These are phyloP conservation scores for Schizochytrium sp. DNA, from an alignment of 108 stramenopile genomes.

Conservation along the genomic window DNA sequence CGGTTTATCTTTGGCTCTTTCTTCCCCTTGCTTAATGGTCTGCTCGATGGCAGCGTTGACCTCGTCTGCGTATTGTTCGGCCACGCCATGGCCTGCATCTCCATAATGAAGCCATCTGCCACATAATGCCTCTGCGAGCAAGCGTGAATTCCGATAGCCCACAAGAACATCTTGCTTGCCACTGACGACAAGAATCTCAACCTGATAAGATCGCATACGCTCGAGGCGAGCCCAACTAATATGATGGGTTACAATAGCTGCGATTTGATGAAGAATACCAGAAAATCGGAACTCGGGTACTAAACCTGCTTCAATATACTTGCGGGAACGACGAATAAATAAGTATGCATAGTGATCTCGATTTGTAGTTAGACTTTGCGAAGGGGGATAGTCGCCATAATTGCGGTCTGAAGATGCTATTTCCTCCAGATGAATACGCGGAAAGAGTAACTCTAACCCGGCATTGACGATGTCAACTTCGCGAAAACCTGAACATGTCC, in stretches of 20 bases:
- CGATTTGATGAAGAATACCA: conserved; percentile 3
- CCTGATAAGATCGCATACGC: not conserved
- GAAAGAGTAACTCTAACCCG: conserved; percentile 51
- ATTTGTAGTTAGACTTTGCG: not conserved
- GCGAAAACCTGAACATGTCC: not conserved
- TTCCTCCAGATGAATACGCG: not conserved
- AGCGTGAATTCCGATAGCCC: conserved; percentile 27
- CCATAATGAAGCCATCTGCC: conserved; percentile 39
- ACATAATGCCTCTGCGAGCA: conserved; percentile 45
- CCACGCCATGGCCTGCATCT: conserved; percentile 52
- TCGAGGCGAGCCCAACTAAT: not conserved
- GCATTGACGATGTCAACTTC: not conserved
- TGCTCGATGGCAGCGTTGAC: conserved; percentile 11
- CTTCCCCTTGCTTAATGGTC: not conserved
- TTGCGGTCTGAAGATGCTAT: not conserved
- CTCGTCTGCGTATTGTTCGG: not conserved
- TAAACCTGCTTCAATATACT: conserved; percentile 31
- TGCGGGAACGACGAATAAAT: conserved; percentile 23
- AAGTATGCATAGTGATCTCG: not conserved
- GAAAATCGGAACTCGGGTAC: not conserved
- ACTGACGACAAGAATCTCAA: conserved; percentile 42
- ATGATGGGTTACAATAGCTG: conserved; percentile 25
- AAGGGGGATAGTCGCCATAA: not conserved
- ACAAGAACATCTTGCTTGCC: conserved; percentile 13
- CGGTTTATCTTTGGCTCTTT: not conserved